These are phyloP conservation scores for Rhexocercosporidium sp. DNA, from an alignment of 2,329 filamentous ascomycete species.

Conservation along the genomic window DNA sequence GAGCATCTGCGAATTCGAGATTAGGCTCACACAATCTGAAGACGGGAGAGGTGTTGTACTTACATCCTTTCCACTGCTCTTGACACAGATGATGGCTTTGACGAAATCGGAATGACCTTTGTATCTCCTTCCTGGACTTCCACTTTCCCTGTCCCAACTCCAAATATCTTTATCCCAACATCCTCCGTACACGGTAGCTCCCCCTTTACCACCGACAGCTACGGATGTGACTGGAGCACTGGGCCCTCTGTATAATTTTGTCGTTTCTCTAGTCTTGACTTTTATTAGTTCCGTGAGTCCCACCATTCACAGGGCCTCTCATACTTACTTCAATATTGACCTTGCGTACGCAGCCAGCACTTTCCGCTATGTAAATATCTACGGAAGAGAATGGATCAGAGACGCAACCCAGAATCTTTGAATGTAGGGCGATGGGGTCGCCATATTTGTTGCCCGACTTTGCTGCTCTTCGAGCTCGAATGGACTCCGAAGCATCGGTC, in stretches of 20 bases:
- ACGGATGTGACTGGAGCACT: conserved; percentile 81
- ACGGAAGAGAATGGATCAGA: conserved; percentile 66
- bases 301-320: not conserved
- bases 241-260: conserved; percentile 70
- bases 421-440: conserved; percentile 77
- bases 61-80: conserved; percentile 63
- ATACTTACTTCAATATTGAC: conserved; percentile 76
- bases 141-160: conserved; percentile 75
- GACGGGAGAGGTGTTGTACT: conserved; percentile 22
- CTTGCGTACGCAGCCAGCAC: conserved; percentile 77
- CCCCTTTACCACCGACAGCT: conserved; percentile 63
- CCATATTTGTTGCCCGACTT: conserved; percentile 81
- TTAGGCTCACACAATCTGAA: conserved; percentile 15
- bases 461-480: conserved; percentile 65
- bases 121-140: conserved; percentile 61
- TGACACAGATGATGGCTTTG: conserved; percentile 73
- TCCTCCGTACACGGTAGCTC: conserved; percentile 76
- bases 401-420: conserved; percentile 81
- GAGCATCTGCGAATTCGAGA: conserved; percentile 47
- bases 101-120: conserved; percentile 90
- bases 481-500: conserved; percentile 60
- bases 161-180: conserved; percentile 95
- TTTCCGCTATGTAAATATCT: conserved; percentile 81
- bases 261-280: conserved; percentile 48
- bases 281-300: conserved; percentile 21